These are phyloP conservation scores for Arachis monticola DNA, from an alignment of 331 rosid species.

Conservation along the genomic window DNA sequence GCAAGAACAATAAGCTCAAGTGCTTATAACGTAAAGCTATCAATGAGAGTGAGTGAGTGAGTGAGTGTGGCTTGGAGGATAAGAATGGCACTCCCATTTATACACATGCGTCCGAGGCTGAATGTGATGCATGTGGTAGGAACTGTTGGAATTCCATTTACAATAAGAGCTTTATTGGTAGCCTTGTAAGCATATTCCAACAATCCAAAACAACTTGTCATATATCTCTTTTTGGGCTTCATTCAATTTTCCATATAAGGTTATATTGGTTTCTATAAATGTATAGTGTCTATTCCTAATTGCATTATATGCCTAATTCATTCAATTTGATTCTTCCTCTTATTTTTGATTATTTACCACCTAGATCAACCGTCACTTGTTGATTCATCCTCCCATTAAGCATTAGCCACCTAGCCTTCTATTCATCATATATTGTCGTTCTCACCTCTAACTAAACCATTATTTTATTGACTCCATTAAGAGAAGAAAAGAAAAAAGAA, in stretches of 20 bases:
- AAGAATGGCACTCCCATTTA: slow-evolving; percentile 37
- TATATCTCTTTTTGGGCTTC: slow-evolving; percentile 18
- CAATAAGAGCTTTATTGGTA: slow-evolving; percentile 29
- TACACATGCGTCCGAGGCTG: slow-evolving; percentile 12
- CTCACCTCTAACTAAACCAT: not conserved
- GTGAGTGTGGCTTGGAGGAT: slow-evolving; percentile 10
- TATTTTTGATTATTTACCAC: not conserved
- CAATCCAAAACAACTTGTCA: slow-evolving; percentile 18
- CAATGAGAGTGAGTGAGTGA: not conserved
- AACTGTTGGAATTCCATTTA: not conserved
- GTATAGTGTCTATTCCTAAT: slow-evolving; percentile 4
- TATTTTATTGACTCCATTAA: not conserved
- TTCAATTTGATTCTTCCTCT: not conserved
- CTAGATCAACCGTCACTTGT: no score
- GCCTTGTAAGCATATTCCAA: slow-evolving; percentile 29
- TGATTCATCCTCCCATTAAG: not conserved
- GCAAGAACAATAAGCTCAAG: slow-evolving; percentile 26
- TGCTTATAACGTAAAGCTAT: not conserved
- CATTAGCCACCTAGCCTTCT: slow-evolving; percentile 42
- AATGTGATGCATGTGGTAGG: not conserved
- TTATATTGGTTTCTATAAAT: slow-evolving; percentile 25
- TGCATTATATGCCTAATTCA: slow-evolving; percentile 19
- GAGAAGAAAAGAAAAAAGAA: not conserved
- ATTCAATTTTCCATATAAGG: not conserved
- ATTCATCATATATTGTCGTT: slow-evolving; percentile 42